Percentiles rank a stretch among this genome's conserved stretches.
These are phyloP conservation scores for Penicillium dipodomyicola DNA, from an alignment of 495 filamentous ascomycete species.

Conservation along the genomic window DNA sequence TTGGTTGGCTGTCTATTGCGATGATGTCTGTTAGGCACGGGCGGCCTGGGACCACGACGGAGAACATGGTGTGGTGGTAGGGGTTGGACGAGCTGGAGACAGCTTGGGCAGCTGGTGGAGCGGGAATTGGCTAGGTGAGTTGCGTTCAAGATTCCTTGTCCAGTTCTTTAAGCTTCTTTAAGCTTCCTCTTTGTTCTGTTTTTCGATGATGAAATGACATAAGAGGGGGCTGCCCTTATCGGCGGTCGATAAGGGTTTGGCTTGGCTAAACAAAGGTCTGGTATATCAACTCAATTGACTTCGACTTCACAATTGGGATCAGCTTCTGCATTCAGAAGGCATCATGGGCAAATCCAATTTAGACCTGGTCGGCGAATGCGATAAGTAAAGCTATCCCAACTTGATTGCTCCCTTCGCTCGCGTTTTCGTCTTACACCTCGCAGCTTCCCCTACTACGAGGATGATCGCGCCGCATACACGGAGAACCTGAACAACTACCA, in stretches of 20 bases:
- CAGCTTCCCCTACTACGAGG: slow-evolving; percentile 68
- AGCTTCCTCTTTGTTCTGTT: slow-evolving; percentile 7
- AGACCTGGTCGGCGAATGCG: slow-evolving; percentile 57
- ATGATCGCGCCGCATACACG: slow-evolving; percentile 50
- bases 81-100: not conserved
- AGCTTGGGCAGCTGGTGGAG: not conserved
- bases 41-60: slow-evolving; percentile 54
- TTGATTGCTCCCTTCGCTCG: slow-evolving; percentile 19
- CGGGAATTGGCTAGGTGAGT: not conserved
- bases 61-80: slow-evolving; percentile 45
- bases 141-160: slow-evolving; percentile 5
- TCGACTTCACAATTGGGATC: not conserved
- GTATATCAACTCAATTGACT: not conserved
- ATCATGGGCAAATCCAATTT: slow-evolving; percentile 51
- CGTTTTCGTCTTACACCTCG: slow-evolving; percentile 12
- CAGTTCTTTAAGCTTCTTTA: slow-evolving; percentile 2
- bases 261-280: not conserved
- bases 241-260: slow-evolving; percentile 31
- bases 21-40: slow-evolving; percentile 62
- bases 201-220: slow-evolving; percentile 30
- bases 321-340: not conserved
- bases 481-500: slow-evolving; percentile 51
- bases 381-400: slow-evolving; percentile 47
- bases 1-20: slow-evolving; percentile 47
- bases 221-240: slow-evolving; percentile 30